phyloP scores from a whole-genome alignment of 169 alveolate species.

The Haemoproteus tartakovskyi region DNA sequence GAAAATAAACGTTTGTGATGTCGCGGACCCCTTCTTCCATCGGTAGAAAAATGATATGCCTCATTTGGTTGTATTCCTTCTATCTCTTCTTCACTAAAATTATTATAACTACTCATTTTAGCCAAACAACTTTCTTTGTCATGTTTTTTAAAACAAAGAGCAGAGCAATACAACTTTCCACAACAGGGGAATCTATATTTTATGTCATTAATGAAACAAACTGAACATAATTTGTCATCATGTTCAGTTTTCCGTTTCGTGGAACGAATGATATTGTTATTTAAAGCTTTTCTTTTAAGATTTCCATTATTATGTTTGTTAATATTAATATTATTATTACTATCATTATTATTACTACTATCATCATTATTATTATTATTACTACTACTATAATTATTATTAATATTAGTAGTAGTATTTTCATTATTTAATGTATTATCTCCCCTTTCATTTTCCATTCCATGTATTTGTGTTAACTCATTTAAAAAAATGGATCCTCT shows the following conservation, averaged over 20 bases:
- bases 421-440: not conserved
- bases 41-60: not conserved
- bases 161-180: conserved; percentile 7
- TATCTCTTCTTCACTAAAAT: not conserved
- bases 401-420: not conserved
- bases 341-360: not conserved
- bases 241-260: no score
- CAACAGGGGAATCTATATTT: conserved; percentile 32
- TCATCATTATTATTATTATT: conserved; percentile 1
- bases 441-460: not conserved
- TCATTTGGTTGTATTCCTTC: not conserved
- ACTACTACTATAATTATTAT: not conserved
- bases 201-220: conserved; percentile 1
- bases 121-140: conserved; percentile 1
- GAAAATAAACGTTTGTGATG: not conserved
- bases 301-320: no score
- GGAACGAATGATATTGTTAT: no score
- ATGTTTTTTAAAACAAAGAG: conserved; percentile 13
- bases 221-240: no score
- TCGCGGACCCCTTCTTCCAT: not conserved
- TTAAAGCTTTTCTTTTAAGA: no score
- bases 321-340: conserved; percentile 5
- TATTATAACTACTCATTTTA: not conserved
- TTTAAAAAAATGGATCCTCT: no score
- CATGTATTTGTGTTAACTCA: no score